phyloP scores from a whole-genome alignment of 495 filamentous ascomycete genomes.

The Daldinia vernicosa region DNA sequence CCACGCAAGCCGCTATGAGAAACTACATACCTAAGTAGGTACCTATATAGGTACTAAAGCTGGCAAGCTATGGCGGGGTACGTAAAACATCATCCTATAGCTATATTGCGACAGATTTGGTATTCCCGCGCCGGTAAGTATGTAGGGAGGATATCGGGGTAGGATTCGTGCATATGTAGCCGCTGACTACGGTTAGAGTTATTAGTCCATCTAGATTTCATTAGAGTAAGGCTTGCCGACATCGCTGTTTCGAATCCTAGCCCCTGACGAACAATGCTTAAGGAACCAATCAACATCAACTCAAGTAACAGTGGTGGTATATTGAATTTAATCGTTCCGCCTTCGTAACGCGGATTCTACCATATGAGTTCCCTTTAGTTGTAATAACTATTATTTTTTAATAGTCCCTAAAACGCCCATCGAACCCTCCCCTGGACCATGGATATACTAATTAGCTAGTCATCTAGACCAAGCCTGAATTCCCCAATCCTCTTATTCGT shows the following conservation, averaged over 20 bases:
- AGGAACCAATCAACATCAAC: background rate
- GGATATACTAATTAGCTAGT: slow-evolving; percentile 27
- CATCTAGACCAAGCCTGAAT: slow-evolving; percentile 45
- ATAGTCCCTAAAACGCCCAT: slow-evolving; percentile 22
- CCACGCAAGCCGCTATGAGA: background rate
- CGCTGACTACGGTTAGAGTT: background rate
- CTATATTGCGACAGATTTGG: slow-evolving; percentile 30
- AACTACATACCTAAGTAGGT: too few relatives aligned
- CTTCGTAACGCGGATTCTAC: slow-evolving; percentile 23
- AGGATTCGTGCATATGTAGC: background rate
- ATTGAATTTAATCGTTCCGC: slow-evolving; percentile 32
- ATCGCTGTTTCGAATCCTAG: slow-evolving; percentile 9
- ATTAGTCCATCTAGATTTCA: slow-evolving; percentile 10
- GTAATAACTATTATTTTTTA: slow-evolving; percentile 33
- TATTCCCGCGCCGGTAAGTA: slow-evolving; percentile 19
- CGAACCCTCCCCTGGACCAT: background rate
- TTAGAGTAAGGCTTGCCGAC: slow-evolving; percentile 21
- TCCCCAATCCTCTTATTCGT: slow-evolving; percentile 24
- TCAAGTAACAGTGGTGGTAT: slow-evolving; percentile 23
- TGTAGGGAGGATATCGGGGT: slow-evolving; percentile 9
- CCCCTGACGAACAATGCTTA: background rate
- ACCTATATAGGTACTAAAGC: too few relatives aligned
- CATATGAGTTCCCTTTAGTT: slow-evolving; percentile 13
- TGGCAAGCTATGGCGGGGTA: slow-evolving; percentile 33
- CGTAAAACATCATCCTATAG: slow-evolving; percentile 29